Evolutionary conservation across 1,284 basidiomycete species (phyloP).

Genomic region (Ustilago curta): DNA sequence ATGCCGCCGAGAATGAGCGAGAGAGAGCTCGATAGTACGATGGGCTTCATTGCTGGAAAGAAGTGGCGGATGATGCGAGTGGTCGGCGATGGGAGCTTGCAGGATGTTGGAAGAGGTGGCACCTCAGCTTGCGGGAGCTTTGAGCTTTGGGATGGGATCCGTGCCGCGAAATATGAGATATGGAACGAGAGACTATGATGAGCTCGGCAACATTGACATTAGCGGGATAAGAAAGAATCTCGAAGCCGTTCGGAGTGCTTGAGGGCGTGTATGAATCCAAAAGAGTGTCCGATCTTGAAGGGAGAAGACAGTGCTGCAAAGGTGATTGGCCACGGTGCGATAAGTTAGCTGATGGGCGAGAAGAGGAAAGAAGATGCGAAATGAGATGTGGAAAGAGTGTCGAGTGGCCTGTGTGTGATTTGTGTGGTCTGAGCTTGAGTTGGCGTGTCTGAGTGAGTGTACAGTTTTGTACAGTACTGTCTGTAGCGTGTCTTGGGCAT

Average conservation of each 20-base stretch:
- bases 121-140: slow-evolving; percentile 1
- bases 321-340: background rate
- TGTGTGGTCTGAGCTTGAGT: slow-evolving; percentile 5
- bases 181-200: background rate
- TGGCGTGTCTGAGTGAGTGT: no score
- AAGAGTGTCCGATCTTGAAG: background rate
- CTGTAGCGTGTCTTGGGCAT: background rate
- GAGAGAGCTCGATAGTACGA: slow-evolving; percentile 30
- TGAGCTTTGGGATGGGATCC: background rate
- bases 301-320: background rate
- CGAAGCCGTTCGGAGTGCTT: background rate
- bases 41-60: slow-evolving; percentile 20
- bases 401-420: slow-evolving; percentile 2
- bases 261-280: background rate
- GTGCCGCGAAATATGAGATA: background rate
- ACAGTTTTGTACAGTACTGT: background rate
- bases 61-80: no score
- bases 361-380: background rate
- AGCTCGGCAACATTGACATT: slow-evolving; percentile 9
- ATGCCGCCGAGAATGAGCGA: slow-evolving; percentile 39
- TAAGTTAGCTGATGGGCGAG: background rate
- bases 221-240: background rate
- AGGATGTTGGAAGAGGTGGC: background rate
- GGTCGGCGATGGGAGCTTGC: background rate
- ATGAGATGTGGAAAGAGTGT: background rate